Evolutionary conservation across 208 protist species (phyloP).

Genomic region (Eutreptiella sp.): DNA sequence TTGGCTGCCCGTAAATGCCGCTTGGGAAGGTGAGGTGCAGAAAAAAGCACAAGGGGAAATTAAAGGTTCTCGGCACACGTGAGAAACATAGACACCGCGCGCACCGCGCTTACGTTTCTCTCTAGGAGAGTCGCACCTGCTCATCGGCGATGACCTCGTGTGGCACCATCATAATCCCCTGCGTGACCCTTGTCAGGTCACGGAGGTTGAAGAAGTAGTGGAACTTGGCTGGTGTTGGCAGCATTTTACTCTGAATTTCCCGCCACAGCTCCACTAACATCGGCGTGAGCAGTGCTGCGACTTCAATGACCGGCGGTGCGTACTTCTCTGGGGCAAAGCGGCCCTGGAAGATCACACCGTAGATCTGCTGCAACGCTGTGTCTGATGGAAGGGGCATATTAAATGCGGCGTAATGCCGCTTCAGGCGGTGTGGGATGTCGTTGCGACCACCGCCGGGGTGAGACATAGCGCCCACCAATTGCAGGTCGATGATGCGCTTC

Average conservation of each 20-base stretch:
- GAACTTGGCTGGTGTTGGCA: slow-evolving; percentile 73
- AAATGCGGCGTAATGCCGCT: slow-evolving; percentile 61
- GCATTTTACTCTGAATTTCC: slow-evolving; percentile 40
- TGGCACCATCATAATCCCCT: slow-evolving; percentile 46
- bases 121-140: not conserved
- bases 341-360: slow-evolving; percentile 30
- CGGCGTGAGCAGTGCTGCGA: not conserved
- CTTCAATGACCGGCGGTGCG: not conserved
- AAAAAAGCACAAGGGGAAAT: too few relatives aligned
- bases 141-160: slow-evolving; percentile 23
- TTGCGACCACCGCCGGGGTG: slow-evolving; percentile 74
- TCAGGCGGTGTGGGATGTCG: slow-evolving; percentile 71
- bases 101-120: too few relatives aligned
- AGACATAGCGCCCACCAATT: slow-evolving; percentile 64
- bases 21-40: too few relatives aligned
- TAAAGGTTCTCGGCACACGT: too few relatives aligned
- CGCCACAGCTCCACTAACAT: slow-evolving; percentile 37
- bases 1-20: too few relatives aligned
- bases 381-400: slow-evolving; percentile 54
- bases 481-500: slow-evolving; percentile 54
- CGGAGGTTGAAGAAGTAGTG: slow-evolving; percentile 81
- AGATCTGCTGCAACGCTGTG: slow-evolving; percentile 63
- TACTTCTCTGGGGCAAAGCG: slow-evolving; percentile 17
- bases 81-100: too few relatives aligned
- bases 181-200: slow-evolving; percentile 65